These are phyloP conservation scores for Rhododendron simsii DNA, from an alignment of 148 eudicot genomes.

Conservation along the genomic window DNA sequence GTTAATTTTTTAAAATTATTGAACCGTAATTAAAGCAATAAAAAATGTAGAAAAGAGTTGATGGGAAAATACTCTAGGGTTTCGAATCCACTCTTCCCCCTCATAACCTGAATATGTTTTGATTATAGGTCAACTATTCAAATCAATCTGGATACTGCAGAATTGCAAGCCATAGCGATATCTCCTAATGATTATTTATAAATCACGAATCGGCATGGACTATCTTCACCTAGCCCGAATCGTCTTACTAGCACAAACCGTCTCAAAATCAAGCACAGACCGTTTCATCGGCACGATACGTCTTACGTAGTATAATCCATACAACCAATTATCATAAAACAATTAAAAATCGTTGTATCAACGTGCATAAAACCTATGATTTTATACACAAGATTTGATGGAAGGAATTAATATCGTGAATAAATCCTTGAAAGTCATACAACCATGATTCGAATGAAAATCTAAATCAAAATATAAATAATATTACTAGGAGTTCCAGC, in stretches of 20 bases:
- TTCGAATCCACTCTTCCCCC: too few relatives aligned
- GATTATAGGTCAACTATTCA: too few relatives aligned
- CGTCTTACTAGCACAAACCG: background rate
- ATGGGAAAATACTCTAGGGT: too few relatives aligned
- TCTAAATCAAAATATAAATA: background rate
- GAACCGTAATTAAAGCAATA: too few relatives aligned
- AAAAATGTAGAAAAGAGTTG: too few relatives aligned
- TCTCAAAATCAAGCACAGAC: background rate
- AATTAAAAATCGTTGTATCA: background rate
- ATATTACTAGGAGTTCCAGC: background rate
- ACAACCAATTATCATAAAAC: background rate
- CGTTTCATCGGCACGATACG: too few relatives aligned
- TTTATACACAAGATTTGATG: background rate
- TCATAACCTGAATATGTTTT: too few relatives aligned
- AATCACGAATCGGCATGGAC: background rate
- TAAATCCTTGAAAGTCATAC: background rate
- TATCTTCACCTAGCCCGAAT: background rate
- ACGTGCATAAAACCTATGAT: background rate
- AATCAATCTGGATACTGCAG: too few relatives aligned
- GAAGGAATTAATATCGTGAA: background rate
- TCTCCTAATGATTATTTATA: background rate
- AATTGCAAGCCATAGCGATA: too few relatives aligned
- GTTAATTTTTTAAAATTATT: too few relatives aligned
- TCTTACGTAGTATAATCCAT: background rate
- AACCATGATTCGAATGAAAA: background rate